These are phyloP conservation scores for Tylopilus rubrobrunneus DNA, from an alignment of 768 basidiomycete genomes.

Conservation along the genomic window DNA sequence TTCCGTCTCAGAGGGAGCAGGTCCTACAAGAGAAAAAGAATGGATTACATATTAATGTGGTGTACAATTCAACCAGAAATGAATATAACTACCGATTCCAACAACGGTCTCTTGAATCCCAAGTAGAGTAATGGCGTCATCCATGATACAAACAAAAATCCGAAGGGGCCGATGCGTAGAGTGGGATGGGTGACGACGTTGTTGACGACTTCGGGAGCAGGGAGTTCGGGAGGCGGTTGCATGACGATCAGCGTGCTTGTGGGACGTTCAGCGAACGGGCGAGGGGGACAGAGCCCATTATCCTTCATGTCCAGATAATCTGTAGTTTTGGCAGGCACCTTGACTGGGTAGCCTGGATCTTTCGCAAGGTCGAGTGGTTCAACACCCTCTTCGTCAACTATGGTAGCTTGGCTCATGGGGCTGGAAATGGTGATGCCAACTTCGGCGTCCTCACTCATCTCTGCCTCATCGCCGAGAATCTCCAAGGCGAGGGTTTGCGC, in stretches of 20 bases:
- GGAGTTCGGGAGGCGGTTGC: constrained; percentile 19
- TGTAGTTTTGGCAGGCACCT: background rate
- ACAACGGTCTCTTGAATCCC: constrained; percentile 26
- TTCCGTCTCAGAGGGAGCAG: constrained; percentile 23
- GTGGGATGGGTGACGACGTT: constrained; percentile 20
- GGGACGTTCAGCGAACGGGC: constrained; percentile 3
- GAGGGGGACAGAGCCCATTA: background rate
- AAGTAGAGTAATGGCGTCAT: constrained; percentile 24
- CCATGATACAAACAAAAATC: constrained; percentile 25
- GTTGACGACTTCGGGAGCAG: constrained; percentile 15
- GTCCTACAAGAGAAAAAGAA: constrained; percentile 17
- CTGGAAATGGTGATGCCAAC: constrained; percentile 6
- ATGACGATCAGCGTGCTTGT: constrained; percentile 20
- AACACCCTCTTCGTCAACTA: constrained; percentile 18
- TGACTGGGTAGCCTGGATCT: constrained; percentile 1
- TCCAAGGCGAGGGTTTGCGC: constrained; percentile 28
- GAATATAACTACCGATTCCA: constrained; percentile 31
- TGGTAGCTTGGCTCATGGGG: constrained; percentile 16
- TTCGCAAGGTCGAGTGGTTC: background rate
- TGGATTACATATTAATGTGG: constrained; percentile 13
- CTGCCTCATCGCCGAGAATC: constrained; percentile 23
- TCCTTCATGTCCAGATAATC: constrained; percentile 4
- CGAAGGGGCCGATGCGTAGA: constrained; percentile 7
- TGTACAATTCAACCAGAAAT: constrained; percentile 20
- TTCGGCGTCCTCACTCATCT: constrained; percentile 8